These are phyloP conservation scores for Camellia granthamiana DNA, from an alignment of 148 eudicot genomes.

Conservation along the genomic window DNA sequence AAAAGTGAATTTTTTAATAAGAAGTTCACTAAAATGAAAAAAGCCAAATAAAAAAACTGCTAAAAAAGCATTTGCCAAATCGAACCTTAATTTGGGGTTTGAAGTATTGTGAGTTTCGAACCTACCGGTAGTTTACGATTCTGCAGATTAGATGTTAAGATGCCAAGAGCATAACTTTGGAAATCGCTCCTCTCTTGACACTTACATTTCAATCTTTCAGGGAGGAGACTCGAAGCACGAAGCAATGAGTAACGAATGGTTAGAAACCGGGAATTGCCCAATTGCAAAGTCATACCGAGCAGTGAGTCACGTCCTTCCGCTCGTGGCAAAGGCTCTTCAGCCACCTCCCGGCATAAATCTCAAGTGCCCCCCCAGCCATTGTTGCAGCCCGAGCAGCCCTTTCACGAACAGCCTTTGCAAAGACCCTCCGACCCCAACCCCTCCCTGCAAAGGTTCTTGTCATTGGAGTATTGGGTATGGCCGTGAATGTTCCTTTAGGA, in stretches of 20 bases:
- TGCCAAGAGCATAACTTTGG: neutral
- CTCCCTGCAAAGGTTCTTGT: slow-evolving; percentile 73
- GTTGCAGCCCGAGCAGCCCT: slow-evolving; percentile 88
- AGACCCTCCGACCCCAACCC: slow-evolving; percentile 87
- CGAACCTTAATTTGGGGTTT: neutral
- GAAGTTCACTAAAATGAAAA: too few species aligned
- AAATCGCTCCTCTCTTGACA: neutral
- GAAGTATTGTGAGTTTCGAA: neutral
- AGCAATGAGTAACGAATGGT: slow-evolving; percentile 84
- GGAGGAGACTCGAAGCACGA: slow-evolving; percentile 76
- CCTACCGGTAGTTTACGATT: neutral
- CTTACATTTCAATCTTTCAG: slow-evolving; percentile 32
- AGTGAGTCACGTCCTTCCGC: slow-evolving; percentile 74
- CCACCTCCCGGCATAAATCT: slow-evolving; percentile 80
- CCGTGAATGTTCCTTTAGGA: slow-evolving; percentile 85
- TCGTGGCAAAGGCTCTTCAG: slow-evolving; percentile 83
- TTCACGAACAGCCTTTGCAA: slow-evolving; percentile 79
- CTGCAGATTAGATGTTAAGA: neutral
- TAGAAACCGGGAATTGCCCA: slow-evolving; percentile 82
- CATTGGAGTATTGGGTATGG: slow-evolving; percentile 88
- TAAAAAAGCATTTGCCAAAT: too few species aligned
- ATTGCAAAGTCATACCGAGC: slow-evolving; percentile 92
- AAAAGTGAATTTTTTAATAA: too few species aligned
- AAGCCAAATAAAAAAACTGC: too few species aligned
- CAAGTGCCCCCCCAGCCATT: slow-evolving; percentile 79